A percentile compares a stretch with the other conserved stretches of the same genome.
Evolutionary conservation across 1,139 yeast genomes (phyloP).

Genomic region (Arxiozyma heterogenica): DNA sequence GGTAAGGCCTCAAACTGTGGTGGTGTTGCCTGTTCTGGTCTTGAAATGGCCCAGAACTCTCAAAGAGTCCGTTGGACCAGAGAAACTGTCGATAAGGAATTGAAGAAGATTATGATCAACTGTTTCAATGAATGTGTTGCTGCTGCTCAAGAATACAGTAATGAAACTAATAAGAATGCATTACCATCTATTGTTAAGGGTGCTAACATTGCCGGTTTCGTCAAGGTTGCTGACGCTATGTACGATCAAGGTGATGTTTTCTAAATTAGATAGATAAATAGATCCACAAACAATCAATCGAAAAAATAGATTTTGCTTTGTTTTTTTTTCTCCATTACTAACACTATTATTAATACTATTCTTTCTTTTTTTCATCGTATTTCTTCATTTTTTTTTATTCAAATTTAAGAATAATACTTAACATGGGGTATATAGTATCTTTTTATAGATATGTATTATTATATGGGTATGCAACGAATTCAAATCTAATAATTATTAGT

Average conservation of each 20-base stretch:
- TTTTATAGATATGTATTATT: background rate
- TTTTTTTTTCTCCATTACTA: background rate
- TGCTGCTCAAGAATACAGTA: constrained; percentile 74
- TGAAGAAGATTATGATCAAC: constrained; percentile 84
- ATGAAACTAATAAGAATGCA: constrained; percentile 44
- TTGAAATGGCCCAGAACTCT: constrained; percentile 99
- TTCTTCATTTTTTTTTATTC: background rate
- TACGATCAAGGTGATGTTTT: constrained; percentile 89
- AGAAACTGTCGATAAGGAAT: constrained; percentile 80
- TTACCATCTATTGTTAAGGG: constrained; percentile 95
- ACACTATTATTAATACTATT: background rate
- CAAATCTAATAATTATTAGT: constrained; percentile 1
- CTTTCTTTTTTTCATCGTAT: too few species aligned
- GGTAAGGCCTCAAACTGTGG: constrained; percentile 99
- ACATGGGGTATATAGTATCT: too few species aligned
- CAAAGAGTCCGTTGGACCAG: constrained; percentile 82
- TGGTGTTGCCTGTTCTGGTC: constrained; percentile 98
- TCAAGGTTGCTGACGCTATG: constrained; percentile 98
- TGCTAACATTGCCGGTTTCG: constrained; percentile 98
- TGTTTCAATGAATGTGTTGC: constrained; percentile 90
- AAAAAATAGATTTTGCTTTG: too few species aligned
- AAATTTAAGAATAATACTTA: too few species aligned
- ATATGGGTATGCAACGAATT: background rate
- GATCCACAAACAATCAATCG: too few species aligned
- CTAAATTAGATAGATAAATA: constrained; percentile 6